Percentiles rank a stretch among this genome's conserved stretches.
phyloP scores from a whole-genome alignment of 345 rosid species.

The Citrus cavaleriei region DNA sequence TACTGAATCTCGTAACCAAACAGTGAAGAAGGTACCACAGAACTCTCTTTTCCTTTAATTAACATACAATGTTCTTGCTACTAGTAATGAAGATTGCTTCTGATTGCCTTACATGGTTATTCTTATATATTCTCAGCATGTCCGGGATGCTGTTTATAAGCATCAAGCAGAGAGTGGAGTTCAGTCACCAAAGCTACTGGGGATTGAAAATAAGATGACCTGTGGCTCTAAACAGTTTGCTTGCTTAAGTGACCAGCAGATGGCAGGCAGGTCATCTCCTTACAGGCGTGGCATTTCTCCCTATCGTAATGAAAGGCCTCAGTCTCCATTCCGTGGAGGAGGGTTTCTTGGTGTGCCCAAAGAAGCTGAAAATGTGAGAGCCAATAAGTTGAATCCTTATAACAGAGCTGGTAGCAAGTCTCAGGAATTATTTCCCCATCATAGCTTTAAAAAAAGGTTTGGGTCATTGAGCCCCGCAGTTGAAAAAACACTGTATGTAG shows the following conservation, averaged over 20 bases:
- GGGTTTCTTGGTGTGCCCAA: conserved; percentile 51
- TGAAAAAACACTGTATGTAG: conserved; percentile 66
- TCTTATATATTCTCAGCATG: conserved; percentile 35
- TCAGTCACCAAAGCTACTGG: conserved; percentile 40
- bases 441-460: conserved; percentile 26
- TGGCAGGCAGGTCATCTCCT: conserved; percentile 49
- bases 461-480: conserved; percentile 37
- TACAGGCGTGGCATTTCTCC: conserved; percentile 51
- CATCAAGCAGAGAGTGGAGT: conserved; percentile 30
- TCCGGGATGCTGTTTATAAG: conserved; percentile 35
- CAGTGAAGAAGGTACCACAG: conserved; percentile 42
- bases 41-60: not conserved
- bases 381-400: conserved; percentile 39
- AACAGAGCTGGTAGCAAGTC: conserved; percentile 38
- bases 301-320: conserved; percentile 45
- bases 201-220: conserved; percentile 30
- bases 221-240: conserved; percentile 41
- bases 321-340: conserved; percentile 46
- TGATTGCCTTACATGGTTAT: conserved; percentile 8
- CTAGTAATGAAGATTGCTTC: conserved; percentile 4
- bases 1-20: conserved; percentile 40
- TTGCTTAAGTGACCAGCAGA: conserved; percentile 30
- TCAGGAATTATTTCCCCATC: conserved; percentile 40
- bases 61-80: conserved; percentile 5
- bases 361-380: conserved; percentile 44